These are phyloP conservation scores for Chondrostereum purpureum DNA, from an alignment of 1,284 basidiomycete species.

Conservation along the genomic window DNA sequence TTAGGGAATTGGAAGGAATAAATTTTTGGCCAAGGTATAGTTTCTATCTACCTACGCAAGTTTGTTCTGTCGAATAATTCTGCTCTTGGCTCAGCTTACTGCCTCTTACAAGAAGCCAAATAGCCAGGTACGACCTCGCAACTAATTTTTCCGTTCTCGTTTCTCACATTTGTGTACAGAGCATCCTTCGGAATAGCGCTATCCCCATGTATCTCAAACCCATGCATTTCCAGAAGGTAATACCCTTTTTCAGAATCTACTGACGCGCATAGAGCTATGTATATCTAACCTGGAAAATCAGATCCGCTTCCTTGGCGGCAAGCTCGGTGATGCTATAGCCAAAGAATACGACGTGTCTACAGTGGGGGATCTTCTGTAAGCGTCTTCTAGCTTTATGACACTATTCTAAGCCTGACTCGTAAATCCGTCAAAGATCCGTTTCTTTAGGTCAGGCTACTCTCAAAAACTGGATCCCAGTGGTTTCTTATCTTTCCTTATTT, in stretches of 20 bases:
- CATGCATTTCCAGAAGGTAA: constrained; percentile 82
- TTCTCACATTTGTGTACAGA: constrained; percentile 35
- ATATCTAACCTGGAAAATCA: constrained; percentile 23
- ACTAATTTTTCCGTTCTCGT: constrained; percentile 11
- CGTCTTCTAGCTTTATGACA: too few species aligned
- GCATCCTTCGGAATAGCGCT: constrained; percentile 74
- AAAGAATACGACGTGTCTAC: constrained; percentile 84
- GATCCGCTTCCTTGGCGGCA: constrained; percentile 95
- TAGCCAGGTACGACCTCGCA: constrained; percentile 51
- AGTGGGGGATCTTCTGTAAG: constrained; percentile 82
- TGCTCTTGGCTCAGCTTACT: constrained; percentile 49
- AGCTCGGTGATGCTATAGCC: constrained; percentile 85
- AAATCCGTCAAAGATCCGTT: too few species aligned
- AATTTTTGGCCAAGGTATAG: constrained; percentile 92
- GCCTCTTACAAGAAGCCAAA: constrained; percentile 90
- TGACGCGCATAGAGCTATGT: too few species aligned
- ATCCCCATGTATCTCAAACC: constrained; percentile 79
- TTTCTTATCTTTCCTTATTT: background rate
- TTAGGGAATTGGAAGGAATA: constrained; percentile 89
- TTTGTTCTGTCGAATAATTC: background rate
- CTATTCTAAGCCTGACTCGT: too few species aligned
- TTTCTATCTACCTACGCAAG: constrained; percentile 1
- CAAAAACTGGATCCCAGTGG: too few species aligned
- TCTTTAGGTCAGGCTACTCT: too few species aligned
- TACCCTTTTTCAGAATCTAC: constrained; percentile 1